Evolutionary conservation across 2,329 filamentous ascomycete species (phyloP).

Genomic region (Colletotrichum simmondsii): DNA sequence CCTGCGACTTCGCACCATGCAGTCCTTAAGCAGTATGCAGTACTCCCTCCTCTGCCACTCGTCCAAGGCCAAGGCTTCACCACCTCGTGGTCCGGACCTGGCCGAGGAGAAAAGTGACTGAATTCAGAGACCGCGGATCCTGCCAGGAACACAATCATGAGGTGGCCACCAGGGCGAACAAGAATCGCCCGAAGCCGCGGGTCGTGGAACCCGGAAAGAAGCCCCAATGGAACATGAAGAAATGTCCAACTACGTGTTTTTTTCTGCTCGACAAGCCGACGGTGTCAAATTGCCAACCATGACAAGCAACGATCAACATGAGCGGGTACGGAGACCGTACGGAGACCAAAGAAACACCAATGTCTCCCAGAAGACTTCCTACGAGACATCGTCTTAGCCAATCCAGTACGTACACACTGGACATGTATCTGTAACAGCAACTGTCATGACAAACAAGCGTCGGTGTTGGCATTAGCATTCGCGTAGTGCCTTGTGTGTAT

Average conservation of each 20-base stretch:
- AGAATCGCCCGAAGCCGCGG: neutral
- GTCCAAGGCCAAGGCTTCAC: neutral
- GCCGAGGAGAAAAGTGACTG: conserved; percentile 12
- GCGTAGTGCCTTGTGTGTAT: neutral
- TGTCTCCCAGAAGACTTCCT: neutral
- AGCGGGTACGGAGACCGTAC: neutral
- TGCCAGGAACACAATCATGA: conserved; percentile 16
- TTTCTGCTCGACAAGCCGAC: neutral
- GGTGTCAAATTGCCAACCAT: neutral
- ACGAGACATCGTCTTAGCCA: neutral
- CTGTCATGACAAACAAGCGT: neutral
- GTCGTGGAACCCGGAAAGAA: conserved; percentile 11
- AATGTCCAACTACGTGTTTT: neutral
- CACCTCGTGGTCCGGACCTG: conserved; percentile 5
- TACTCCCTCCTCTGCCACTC: neutral
- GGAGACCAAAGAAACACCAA: neutral
- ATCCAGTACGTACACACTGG: conserved; percentile 1
- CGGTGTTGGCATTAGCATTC: conserved; percentile 17
- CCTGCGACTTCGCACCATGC: conserved; percentile 3
- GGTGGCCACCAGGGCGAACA: neutral
- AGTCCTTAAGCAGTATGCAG: too few relatives aligned
- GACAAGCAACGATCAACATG: neutral
- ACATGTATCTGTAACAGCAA: conserved; percentile 20
- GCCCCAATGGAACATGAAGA: neutral
- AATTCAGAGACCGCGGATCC: conserved; percentile 14